phyloP scores from a whole-genome alignment of 2,329 filamentous ascomycete species.

The Alternaria sp. region DNA sequence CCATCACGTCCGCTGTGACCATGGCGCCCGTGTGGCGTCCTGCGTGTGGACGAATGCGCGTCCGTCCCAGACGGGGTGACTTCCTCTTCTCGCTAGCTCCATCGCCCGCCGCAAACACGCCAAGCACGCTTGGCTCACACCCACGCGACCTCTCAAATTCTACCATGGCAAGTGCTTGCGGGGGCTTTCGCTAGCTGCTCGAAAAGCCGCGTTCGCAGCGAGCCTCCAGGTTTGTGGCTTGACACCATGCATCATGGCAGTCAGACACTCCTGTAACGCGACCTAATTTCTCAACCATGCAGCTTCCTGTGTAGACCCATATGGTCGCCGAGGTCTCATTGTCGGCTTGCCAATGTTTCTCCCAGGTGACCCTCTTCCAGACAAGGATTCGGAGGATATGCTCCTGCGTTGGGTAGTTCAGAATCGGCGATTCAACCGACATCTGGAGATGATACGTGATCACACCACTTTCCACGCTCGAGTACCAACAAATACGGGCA shows the following conservation, averaged over 20 bases:
- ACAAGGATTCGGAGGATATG: conserved; percentile 4
- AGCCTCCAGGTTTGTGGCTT: conserved; percentile 18
- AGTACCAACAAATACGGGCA: neutral
- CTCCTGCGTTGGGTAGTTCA: neutral
- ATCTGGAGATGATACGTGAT: neutral
- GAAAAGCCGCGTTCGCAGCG: conserved; percentile 6
- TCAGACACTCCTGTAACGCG: conserved; percentile 30
- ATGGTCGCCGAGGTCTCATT: conserved; percentile 20
- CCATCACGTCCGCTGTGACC: conserved; percentile 34
- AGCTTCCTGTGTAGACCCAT: conserved; percentile 11
- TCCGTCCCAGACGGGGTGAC: conserved; percentile 32
- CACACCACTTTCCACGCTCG: conserved; percentile 2
- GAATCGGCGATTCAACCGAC: neutral
- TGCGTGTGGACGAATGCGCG: conserved; percentile 38
- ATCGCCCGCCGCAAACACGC: conserved; percentile 19
- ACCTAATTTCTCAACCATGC: conserved; percentile 17
- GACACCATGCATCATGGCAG: conserved; percentile 28
- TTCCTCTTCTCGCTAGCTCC: conserved; percentile 26
- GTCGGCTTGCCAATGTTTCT: conserved; percentile 10
- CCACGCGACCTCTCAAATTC: conserved; percentile 37
- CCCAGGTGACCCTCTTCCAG: neutral
- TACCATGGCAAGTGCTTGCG: conserved; percentile 9
- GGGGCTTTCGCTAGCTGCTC: conserved; percentile 22
- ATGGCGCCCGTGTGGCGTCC: conserved; percentile 43
- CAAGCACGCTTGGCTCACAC: conserved; percentile 34